phyloP scores from a whole-genome alignment of 305 asterid genomes.

The Euphrasia arctica region DNA sequence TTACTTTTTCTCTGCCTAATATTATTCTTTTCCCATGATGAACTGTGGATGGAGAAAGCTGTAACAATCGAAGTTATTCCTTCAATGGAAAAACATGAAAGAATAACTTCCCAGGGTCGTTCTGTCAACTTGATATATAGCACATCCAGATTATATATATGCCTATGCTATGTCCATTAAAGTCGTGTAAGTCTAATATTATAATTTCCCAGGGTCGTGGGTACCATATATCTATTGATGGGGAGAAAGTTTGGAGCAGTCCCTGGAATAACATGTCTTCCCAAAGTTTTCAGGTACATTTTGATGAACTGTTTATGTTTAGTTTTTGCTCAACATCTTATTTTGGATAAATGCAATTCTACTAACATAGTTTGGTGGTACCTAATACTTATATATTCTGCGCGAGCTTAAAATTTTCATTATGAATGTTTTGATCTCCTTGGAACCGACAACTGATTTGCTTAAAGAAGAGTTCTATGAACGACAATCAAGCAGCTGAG shows the following conservation, averaged over 20 bases:
- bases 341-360: too few species aligned
- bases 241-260: slow-evolving; percentile 36
- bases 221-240: slow-evolving; percentile 47
- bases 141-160: too few species aligned
- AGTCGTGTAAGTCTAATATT: slow-evolving; percentile 15
- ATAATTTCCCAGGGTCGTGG: slow-evolving; percentile 60
- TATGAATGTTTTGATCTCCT: too few species aligned
- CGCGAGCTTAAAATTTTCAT: too few species aligned
- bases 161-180: not conserved
- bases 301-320: not conserved
- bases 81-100: not conserved
- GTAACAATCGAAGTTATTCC: too few species aligned
- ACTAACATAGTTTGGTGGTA: not conserved
- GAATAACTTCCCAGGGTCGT: too few species aligned
- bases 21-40: too few species aligned
- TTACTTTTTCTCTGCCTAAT: too few species aligned
- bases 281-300: slow-evolving; percentile 50
- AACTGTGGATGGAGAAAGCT: too few species aligned
- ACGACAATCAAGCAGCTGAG: too few species aligned
- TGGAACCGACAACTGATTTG: too few species aligned
- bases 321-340: not conserved
- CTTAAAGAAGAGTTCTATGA: too few species aligned
- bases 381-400: not conserved
- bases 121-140: not conserved
- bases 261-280: slow-evolving; percentile 73